A percentile compares a stretch with the other conserved stretches of the same genome.
Conservation (phyloP, 257 asterid genomes). For the Linderniella brevidens region DNA sequence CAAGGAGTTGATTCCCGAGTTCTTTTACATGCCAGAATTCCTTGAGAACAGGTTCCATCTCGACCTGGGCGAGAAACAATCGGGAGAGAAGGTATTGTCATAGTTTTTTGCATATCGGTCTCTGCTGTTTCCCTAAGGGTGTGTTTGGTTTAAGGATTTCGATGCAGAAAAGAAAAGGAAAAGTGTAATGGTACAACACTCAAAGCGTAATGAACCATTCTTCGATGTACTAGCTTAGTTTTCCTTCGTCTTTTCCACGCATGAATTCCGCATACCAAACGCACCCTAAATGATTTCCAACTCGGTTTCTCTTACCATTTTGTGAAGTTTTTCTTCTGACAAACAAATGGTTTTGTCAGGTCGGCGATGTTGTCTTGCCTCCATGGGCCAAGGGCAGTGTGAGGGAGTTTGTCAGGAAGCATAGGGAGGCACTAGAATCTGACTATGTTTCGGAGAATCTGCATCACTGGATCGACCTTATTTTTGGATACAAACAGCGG, state of each 20-base stretch:
- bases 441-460: conserved; percentile 91
- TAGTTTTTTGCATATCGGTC: not conserved
- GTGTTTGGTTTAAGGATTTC: too few relatives aligned
- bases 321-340: conserved; percentile 14
- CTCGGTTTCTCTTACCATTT: too few relatives aligned
- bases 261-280: too few relatives aligned
- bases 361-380: conserved; percentile 81
- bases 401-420: conserved; percentile 83
- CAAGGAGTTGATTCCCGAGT: conserved; percentile 96
- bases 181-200: too few relatives aligned
- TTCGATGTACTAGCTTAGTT: too few relatives aligned
- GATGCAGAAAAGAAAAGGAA: too few relatives aligned
- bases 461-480: conserved; percentile 99
- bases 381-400: conserved; percentile 94
- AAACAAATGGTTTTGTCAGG: conserved; percentile 37
- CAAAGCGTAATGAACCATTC: too few relatives aligned
- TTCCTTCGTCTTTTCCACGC: too few relatives aligned
- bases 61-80: conserved; percentile 98
- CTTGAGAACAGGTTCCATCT: conserved; percentile 76
- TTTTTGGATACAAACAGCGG: conserved; percentile 88
- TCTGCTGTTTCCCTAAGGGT: too few relatives aligned
- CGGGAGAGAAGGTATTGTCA: conserved; percentile 88
- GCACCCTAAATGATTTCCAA: too few relatives aligned
- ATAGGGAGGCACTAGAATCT: conserved; percentile 96
- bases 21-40: conserved; percentile 92